Evolutionary conservation across 1,139 yeast genomes (phyloP).

Genomic region (Suhomyces guaymorum): DNA sequence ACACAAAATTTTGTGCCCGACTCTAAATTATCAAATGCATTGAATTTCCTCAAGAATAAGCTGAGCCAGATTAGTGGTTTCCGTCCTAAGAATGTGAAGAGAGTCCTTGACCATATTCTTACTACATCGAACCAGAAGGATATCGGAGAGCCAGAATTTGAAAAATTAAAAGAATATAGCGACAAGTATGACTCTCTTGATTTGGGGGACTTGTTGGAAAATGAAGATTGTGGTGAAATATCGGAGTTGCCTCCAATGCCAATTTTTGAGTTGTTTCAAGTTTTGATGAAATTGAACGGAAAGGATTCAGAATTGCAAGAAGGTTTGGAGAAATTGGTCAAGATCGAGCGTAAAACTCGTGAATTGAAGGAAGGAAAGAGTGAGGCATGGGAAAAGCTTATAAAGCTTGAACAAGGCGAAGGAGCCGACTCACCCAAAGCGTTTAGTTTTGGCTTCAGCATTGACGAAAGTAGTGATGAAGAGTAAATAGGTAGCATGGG

Average conservation of each 20-base stretch:
- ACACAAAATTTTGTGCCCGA: conserved; percentile 86
- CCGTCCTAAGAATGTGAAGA: conserved; percentile 52
- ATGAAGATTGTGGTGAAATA: conserved; percentile 49
- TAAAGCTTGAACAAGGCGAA: conserved; percentile 9
- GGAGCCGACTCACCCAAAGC: conserved; percentile 7
- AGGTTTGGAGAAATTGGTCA: conserved; percentile 34
- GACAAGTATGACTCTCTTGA: conserved; percentile 21
- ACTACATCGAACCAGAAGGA: conserved; percentile 24
- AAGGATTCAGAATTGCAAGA: conserved; percentile 29
- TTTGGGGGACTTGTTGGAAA: conserved; percentile 25
- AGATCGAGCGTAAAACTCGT: conserved; percentile 29
- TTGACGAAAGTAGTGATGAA: conserved; percentile 25
- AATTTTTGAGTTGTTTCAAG: conserved; percentile 56
- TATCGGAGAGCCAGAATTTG: conserved; percentile 25
- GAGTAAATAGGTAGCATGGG: conserved; percentile 7
- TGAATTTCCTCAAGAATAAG: conserved; percentile 67
- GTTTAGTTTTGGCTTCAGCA: conserved; percentile 36
- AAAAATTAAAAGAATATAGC: conserved; percentile 21
- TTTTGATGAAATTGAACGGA: conserved; percentile 41
- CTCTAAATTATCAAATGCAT: conserved; percentile 56
- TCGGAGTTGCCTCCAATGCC: conserved; percentile 50
- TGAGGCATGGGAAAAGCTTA: conserved; percentile 26
- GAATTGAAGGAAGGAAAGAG: conserved; percentile 20
- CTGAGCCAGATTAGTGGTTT: conserved; percentile 79
- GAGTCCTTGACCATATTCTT: conserved; percentile 33